These are phyloP conservation scores for Meyerozyma athensensis DNA, from an alignment of 1,139 yeast species.

Conservation along the genomic window DNA sequence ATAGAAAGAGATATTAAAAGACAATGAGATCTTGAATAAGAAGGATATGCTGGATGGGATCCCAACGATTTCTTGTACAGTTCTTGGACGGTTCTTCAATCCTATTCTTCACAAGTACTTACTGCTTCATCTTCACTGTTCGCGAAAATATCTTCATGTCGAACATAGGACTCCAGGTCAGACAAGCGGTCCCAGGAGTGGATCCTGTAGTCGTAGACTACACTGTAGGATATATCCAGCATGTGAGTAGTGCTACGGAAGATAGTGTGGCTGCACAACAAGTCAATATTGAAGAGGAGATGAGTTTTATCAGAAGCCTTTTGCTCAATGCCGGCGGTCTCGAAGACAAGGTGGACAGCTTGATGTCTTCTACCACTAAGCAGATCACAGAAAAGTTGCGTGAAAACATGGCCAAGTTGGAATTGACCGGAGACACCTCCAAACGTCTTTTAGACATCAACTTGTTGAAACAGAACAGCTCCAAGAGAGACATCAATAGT, in stretches of 20 bases:
- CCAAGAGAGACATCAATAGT: slow-evolving; percentile 68
- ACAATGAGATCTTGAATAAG: no score
- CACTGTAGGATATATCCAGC: slow-evolving; percentile 84
- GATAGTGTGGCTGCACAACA: slow-evolving; percentile 80
- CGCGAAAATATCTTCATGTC: slow-evolving; percentile 31
- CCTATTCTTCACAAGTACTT: neutral
- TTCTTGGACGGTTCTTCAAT: no score
- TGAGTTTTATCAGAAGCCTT: slow-evolving; percentile 58
- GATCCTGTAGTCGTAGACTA: slow-evolving; percentile 91
- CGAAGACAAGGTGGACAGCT: slow-evolving; percentile 45
- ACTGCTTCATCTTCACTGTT: neutral
- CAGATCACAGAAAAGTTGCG: slow-evolving; percentile 53
- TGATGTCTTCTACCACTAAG: slow-evolving; percentile 42
- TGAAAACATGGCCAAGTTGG: slow-evolving; percentile 68
- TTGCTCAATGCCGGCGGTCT: slow-evolving; percentile 79
- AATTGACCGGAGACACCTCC: slow-evolving; percentile 71
- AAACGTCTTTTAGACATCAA: slow-evolving; percentile 73
- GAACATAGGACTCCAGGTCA: slow-evolving; percentile 61
- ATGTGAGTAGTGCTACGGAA: slow-evolving; percentile 66
- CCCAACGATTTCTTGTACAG: no score
- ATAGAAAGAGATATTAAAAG: no score
- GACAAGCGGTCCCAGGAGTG: slow-evolving; percentile 81
- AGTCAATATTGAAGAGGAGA: slow-evolving; percentile 61
- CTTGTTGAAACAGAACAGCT: slow-evolving; percentile 51
- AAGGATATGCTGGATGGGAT: no score